Conservation (phyloP, 345 rosid genomes). For the Hypericum androsaemum region DNA sequence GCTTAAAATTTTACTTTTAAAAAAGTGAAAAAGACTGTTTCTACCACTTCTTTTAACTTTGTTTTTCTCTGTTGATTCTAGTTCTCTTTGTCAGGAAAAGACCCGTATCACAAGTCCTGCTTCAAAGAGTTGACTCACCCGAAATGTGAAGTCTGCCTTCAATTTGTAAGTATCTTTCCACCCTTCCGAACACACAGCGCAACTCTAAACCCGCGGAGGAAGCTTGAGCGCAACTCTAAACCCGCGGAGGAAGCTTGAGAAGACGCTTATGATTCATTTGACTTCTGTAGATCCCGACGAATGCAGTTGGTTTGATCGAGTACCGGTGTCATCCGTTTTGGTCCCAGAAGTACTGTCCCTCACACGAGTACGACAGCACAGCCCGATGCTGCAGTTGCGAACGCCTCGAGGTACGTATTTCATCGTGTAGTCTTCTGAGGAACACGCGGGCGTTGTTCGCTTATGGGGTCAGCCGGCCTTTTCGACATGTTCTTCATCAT, state of each 20-base stretch:
- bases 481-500: too few species aligned
- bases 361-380: constrained; percentile 75
- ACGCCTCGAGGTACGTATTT: constrained; percentile 69
- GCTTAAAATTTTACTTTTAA: too few species aligned
- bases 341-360: constrained; percentile 90
- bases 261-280: too few species aligned
- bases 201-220: too few species aligned
- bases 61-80: too few species aligned
- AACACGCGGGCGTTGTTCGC: not conserved
- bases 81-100: too few species aligned
- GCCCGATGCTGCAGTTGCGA: constrained; percentile 95
- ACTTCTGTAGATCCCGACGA: constrained; percentile 58
- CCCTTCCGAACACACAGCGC: too few species aligned
- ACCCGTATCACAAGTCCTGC: constrained; percentile 24
- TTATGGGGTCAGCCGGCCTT: not conserved
- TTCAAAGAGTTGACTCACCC: constrained; percentile 87
- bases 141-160: constrained; percentile 89
- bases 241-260: too few species aligned
- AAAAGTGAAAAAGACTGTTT: too few species aligned
- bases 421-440: not conserved
- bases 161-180: constrained; percentile 50
- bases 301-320: constrained; percentile 79
- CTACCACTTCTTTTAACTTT: too few species aligned
- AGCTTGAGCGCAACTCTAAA: too few species aligned
- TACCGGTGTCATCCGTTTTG: constrained; percentile 94